A percentile compares a stretch with the other conserved stretches of the same genome.
These are phyloP conservation scores for Solanum tarijense DNA, from an alignment of 257 asterid species.

Conservation along the genomic window DNA sequence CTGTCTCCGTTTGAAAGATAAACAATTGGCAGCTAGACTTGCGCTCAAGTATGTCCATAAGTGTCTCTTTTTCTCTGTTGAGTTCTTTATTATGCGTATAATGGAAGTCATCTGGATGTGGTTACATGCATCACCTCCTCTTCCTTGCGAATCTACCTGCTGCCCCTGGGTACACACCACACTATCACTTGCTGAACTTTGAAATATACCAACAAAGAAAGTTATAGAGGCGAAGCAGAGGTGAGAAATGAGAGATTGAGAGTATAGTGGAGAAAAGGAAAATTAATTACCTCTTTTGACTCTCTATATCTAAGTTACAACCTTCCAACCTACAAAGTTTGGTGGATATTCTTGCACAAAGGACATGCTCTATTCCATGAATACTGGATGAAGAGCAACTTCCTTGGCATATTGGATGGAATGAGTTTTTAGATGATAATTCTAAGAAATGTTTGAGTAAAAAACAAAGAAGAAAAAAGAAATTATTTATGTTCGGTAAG, in stretches of 20 bases:
- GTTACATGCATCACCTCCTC: neutral
- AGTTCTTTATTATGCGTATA: neutral
- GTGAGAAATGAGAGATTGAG: neutral
- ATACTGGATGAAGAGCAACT: neutral
- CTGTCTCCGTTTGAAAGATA: constrained; percentile 85
- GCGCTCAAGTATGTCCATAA: constrained; percentile 62
- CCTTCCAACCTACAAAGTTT: neutral
- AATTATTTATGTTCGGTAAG: neutral
- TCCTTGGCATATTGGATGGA: neutral
- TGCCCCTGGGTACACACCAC: neutral
- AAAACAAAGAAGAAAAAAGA: neutral
- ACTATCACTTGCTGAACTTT: neutral
- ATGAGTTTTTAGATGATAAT: neutral
- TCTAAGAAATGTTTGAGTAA: neutral
- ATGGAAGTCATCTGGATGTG: neutral
- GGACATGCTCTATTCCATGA: neutral
- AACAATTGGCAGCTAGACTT: constrained; percentile 73
- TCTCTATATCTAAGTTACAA: neutral
- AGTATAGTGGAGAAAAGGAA: neutral
- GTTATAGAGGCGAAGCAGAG: neutral
- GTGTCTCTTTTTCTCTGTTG: constrained; percentile 6
- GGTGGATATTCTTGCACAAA: neutral
- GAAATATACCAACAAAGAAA: neutral
- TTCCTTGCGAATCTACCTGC: neutral
- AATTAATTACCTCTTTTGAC: neutral